phyloP scores from a whole-genome alignment of 2,329 filamentous ascomycete species.

The Moelleriella libera region DNA sequence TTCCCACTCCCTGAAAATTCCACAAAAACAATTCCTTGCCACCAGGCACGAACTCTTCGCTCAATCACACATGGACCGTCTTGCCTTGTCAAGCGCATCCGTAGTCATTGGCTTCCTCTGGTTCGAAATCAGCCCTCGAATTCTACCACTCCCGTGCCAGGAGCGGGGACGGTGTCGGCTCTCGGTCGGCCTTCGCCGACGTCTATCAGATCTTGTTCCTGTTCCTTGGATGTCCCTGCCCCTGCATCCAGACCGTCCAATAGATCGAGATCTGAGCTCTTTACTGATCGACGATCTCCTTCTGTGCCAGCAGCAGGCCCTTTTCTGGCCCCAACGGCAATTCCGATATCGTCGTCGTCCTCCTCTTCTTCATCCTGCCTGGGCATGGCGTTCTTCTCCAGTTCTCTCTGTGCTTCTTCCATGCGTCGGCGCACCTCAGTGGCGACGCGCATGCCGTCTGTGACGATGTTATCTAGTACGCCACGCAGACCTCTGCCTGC shows the following conservation, averaged over 20 bases:
- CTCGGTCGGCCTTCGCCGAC: constrained; percentile 13
- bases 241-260: constrained; percentile 62
- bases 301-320: constrained; percentile 19
- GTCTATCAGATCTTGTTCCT: constrained; percentile 20
- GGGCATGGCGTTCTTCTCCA: constrained; percentile 69
- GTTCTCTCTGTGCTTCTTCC: constrained; percentile 87
- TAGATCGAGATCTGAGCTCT: constrained; percentile 54
- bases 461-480: constrained; percentile 94
- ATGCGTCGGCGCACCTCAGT: constrained; percentile 83
- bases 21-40: too few relatives aligned
- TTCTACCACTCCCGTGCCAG: constrained; percentile 23
- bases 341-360: constrained; percentile 41
- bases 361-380: constrained; percentile 58
- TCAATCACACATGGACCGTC: background rate
- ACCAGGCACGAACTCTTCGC: background rate
- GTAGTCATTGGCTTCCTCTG: background rate
- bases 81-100: background rate
- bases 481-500: constrained; percentile 69
- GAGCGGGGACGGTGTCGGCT: constrained; percentile 13
- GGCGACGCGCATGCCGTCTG: constrained; percentile 90
- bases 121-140: constrained; percentile 18
- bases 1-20: too few relatives aligned
- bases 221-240: constrained; percentile 32
- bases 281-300: constrained; percentile 46
- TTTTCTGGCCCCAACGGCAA: constrained; percentile 25